Conservation (phyloP, 2,329 filamentous ascomycete species). For the Penicillium polonicum region DNA sequence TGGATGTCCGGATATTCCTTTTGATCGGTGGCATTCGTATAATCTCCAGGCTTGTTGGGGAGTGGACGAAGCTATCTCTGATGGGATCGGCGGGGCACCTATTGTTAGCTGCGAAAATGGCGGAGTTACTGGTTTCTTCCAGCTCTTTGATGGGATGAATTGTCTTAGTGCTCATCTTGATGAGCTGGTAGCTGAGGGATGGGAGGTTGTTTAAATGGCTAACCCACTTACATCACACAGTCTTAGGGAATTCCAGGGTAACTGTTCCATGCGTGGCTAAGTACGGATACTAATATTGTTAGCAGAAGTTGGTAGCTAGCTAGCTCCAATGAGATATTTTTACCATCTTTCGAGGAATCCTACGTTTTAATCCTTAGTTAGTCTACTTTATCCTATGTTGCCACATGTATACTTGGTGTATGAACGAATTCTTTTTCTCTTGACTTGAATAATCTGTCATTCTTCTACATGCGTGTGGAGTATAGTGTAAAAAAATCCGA, state of each 20-base stretch:
- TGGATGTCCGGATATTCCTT: too few relatives aligned
- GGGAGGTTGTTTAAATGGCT: background rate
- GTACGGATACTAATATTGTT: background rate
- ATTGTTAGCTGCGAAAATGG: too few relatives aligned
- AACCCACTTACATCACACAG: background rate
- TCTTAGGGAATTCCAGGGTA: background rate
- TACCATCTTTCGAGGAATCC: background rate
- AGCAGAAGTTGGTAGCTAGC: background rate
- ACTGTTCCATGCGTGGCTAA: background rate
- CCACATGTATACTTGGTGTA: background rate
- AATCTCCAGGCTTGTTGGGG: too few relatives aligned
- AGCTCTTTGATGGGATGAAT: background rate
- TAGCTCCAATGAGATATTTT: background rate
- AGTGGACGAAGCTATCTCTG: too few relatives aligned
- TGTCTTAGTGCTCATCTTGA: background rate
- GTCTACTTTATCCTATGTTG: background rate
- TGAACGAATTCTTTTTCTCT: background rate
- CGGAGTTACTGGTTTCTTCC: too few relatives aligned
- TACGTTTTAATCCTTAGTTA: background rate
- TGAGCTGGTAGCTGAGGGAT: background rate
- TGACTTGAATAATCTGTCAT: background rate
- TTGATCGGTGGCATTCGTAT: too few relatives aligned
- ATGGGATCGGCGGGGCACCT: too few relatives aligned
- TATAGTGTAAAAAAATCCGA: background rate
- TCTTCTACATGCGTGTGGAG: background rate